A percentile compares a stretch with the other conserved stretches of the same genome.
Evolutionary conservation across 371 early-diverging fungal genomes (phyloP).

Genomic region (Mortierella sp.): DNA sequence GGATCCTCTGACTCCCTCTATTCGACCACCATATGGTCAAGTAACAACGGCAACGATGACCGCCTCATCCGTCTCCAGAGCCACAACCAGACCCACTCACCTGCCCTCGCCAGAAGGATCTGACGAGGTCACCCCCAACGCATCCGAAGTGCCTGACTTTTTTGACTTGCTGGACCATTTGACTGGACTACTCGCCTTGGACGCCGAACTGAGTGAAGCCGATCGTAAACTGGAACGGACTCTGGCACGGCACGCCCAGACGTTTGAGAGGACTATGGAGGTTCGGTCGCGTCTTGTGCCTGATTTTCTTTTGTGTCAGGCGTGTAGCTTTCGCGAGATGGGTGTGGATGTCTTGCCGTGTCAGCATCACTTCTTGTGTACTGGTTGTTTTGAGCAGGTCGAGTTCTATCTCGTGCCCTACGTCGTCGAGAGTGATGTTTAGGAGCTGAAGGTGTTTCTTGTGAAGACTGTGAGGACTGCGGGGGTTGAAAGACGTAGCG

Average conservation of each 20-base stretch:
- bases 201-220: not conserved
- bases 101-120: not conserved
- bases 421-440: not conserved
- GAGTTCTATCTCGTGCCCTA: conserved; percentile 4
- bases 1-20: not conserved
- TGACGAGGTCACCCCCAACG: not conserved
- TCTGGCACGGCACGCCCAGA: not conserved
- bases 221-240: not conserved
- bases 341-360: not conserved
- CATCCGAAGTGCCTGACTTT: not conserved
- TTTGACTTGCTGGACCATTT: not conserved
- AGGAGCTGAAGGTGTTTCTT: not conserved
- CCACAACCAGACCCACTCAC: not conserved
- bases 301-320: not conserved
- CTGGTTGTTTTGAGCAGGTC: not conserved
- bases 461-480: not conserved
- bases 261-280: not conserved
- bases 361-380: not conserved
- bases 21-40: not conserved
- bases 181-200: too few relatives aligned
- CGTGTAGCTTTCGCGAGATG: not conserved
- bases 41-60: not conserved
- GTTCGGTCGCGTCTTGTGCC: not conserved
- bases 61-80: not conserved
- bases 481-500: too few relatives aligned